Percentiles rank a stretch among this genome's conserved stretches.
These are phyloP conservation scores for Alternaria atra DNA, from an alignment of 2,329 filamentous ascomycete genomes.

Conservation along the genomic window DNA sequence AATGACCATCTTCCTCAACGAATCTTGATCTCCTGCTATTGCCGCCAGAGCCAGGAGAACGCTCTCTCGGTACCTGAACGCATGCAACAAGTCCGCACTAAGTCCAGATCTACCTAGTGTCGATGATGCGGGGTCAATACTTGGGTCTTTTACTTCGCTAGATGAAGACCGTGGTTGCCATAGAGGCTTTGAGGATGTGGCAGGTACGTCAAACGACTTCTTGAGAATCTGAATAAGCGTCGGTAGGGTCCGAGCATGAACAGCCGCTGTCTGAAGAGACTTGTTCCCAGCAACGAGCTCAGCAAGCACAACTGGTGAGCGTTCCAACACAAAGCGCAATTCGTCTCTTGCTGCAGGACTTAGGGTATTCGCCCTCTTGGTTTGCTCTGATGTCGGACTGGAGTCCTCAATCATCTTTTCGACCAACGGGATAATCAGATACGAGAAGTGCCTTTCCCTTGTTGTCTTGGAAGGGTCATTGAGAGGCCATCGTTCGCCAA, in stretches of 20 bases:
- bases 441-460: conserved; percentile 54
- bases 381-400: conserved; percentile 33
- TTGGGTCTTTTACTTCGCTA: conserved; percentile 35
- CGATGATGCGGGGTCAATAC: conserved; percentile 44
- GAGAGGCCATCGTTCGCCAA: conserved; percentile 48
- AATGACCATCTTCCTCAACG: conserved; percentile 82
- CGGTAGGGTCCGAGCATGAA: conserved; percentile 72
- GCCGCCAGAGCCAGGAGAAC: conserved; percentile 83
- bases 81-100: conserved; percentile 68
- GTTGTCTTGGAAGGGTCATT: conserved; percentile 50
- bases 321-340: conserved; percentile 48
- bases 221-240: conserved; percentile 71
- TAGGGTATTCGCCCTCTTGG: conserved; percentile 30
- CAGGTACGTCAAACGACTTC: conserved; percentile 69
- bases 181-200: conserved; percentile 59
- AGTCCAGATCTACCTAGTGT: conserved; percentile 45
- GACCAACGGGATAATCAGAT: conserved; percentile 58
- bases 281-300: conserved; percentile 81
- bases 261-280: conserved; percentile 81
- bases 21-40: conserved; percentile 81
- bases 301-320: conserved; percentile 78
- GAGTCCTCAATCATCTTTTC: conserved; percentile 58
- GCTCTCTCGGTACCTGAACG: conserved; percentile 78
- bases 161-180: conserved; percentile 60
- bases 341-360: conserved; percentile 59